phyloP scores from a whole-genome alignment of 257 asterid genomes.

The Eucommia ulmoides region DNA sequence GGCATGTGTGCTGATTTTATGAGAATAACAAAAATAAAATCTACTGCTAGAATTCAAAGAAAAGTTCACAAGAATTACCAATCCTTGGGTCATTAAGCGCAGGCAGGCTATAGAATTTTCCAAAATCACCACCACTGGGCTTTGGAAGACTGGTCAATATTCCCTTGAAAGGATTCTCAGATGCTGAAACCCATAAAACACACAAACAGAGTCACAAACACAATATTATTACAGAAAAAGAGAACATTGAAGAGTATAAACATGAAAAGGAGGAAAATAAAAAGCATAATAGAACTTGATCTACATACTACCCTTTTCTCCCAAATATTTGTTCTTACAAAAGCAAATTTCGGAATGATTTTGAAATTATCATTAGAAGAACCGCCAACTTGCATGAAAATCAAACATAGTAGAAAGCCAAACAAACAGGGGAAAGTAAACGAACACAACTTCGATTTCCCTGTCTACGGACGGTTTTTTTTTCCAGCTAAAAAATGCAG shows the following conservation, averaged over 20 bases:
- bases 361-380: neutral
- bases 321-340: too few species aligned
- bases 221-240: neutral
- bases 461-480: too few species aligned
- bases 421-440: too few species aligned
- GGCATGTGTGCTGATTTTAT: neutral
- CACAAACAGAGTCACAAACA: neutral
- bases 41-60: too few species aligned
- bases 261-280: too few species aligned
- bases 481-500: too few species aligned
- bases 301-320: too few species aligned
- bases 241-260: too few species aligned
- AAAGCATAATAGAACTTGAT: too few species aligned
- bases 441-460: too few species aligned
- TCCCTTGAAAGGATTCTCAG: slow-evolving; percentile 72
- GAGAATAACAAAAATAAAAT: neutral
- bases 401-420: too few species aligned
- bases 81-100: slow-evolving; percentile 84
- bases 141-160: slow-evolving; percentile 71
- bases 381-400: too few species aligned
- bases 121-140: slow-evolving; percentile 92
- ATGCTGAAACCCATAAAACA: slow-evolving; percentile 36
- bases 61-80: slow-evolving; percentile 25
- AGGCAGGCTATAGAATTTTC: slow-evolving; percentile 81
- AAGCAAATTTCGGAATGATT: neutral